A percentile compares a stretch with the other conserved stretches of the same genome.
Evolutionary conservation across 805 yeast genomes (phyloP).

Genomic region (Kluyveromyces wickerhamii): DNA sequence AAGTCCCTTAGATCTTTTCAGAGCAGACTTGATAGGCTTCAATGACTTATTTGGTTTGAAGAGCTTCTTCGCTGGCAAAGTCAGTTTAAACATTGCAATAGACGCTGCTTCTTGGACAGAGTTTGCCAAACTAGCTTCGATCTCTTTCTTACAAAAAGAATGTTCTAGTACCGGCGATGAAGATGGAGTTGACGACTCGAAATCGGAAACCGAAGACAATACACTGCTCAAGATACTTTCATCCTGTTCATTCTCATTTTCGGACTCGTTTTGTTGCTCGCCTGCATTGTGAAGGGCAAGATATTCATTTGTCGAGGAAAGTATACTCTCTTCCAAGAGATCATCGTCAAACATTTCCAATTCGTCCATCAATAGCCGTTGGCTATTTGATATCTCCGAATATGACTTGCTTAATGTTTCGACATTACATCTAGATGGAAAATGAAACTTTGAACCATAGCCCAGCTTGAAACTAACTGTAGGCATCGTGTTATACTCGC

Average conservation of each 20-base stretch:
- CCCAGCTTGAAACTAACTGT: not conserved
- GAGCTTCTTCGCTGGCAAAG: not conserved
- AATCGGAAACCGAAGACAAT: constrained; percentile 1
- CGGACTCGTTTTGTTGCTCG: no score
- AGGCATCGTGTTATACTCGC: not conserved
- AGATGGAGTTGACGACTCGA: constrained; percentile 2
- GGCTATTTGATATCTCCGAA: not conserved
- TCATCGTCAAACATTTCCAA: not conserved
- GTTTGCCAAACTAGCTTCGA: not conserved
- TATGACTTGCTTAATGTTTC: constrained; percentile 1
- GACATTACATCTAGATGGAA: not conserved
- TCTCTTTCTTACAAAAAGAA: not conserved
- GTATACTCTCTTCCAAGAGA: no score
- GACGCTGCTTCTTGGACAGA: not conserved
- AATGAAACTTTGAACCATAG: not conserved
- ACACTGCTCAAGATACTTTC: constrained; percentile 1
- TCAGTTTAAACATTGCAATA: not conserved
- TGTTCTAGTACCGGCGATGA: constrained; percentile 4
- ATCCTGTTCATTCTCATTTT: not conserved
- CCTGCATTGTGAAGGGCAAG: no score
- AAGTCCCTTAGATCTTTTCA: constrained; percentile 14
- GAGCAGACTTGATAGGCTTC: constrained; percentile 18
- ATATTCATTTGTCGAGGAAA: no score
- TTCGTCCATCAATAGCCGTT: not conserved
- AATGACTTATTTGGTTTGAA: constrained; percentile 3